These are phyloP conservation scores for Fusarium equiseti DNA, from an alignment of 2,329 filamentous ascomycete genomes.

Conservation along the genomic window DNA sequence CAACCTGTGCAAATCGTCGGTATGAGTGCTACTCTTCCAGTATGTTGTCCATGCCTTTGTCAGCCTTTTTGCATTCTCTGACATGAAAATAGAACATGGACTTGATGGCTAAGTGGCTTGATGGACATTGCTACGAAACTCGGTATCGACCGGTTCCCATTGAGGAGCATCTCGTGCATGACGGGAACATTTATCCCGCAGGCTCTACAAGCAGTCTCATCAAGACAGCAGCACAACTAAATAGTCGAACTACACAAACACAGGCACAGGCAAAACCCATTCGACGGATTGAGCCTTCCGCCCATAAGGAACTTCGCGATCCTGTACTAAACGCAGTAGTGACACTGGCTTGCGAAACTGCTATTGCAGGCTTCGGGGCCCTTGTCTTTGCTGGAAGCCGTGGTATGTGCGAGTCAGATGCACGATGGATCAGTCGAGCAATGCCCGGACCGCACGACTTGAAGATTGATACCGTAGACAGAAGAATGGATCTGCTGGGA, in stretches of 20 bases:
- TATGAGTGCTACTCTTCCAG: conserved; percentile 83
- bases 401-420: conserved; percentile 74
- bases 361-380: conserved; percentile 74
- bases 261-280: conserved; percentile 55
- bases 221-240: conserved; percentile 67
- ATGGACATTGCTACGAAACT: conserved; percentile 78
- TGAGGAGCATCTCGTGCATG: conserved; percentile 79
- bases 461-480: conserved; percentile 63
- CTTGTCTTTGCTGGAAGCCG: conserved; percentile 81
- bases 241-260: conserved; percentile 48
- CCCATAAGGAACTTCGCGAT: conserved; percentile 71
- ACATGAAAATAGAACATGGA: conserved; percentile 70
- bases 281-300: conserved; percentile 66
- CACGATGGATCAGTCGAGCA: conserved; percentile 74
- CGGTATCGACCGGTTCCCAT: conserved; percentile 81
- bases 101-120: conserved; percentile 76
- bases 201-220: conserved; percentile 67
- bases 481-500: conserved; percentile 72
- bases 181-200: conserved; percentile 74
- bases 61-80: neutral
- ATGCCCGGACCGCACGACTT: conserved; percentile 66
- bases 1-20: conserved; percentile 78
- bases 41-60: conserved; percentile 52
- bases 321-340: conserved; percentile 77
- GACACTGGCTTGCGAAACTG: conserved; percentile 76